Conservation (phyloP, 2,329 filamentous ascomycete genomes). For the Hypoxylon sp. region DNA sequence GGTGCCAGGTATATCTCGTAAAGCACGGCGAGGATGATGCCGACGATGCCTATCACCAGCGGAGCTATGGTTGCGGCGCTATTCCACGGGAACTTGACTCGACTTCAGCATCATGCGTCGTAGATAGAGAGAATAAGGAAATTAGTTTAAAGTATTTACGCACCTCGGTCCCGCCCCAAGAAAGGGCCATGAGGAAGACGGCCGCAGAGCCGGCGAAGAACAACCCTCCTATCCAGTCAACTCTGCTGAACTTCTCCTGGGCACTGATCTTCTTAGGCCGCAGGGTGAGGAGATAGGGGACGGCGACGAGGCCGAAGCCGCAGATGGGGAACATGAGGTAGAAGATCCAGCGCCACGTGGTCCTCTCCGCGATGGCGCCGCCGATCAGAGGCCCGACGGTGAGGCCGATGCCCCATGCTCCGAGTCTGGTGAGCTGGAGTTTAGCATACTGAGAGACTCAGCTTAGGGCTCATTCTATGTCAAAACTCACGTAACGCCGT, state of each 20-base stretch:
- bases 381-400: slow-evolving; percentile 52
- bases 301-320: slow-evolving; percentile 49
- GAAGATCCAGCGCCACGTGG: slow-evolving; percentile 58
- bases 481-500: slow-evolving; percentile 47
- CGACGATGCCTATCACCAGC: slow-evolving; percentile 52
- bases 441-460: neutral
- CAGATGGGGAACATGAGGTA: slow-evolving; percentile 57
- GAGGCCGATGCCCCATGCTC: slow-evolving; percentile 52
- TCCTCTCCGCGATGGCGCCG: slow-evolving; percentile 47
- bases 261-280: slow-evolving; percentile 46
- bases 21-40: slow-evolving; percentile 48
- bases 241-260: slow-evolving; percentile 46
- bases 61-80: slow-evolving; percentile 52
- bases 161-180: slow-evolving; percentile 52
- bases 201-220: slow-evolving; percentile 54
- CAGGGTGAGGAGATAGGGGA: slow-evolving; percentile 54
- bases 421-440: slow-evolving; percentile 33
- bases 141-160: slow-evolving; percentile 4
- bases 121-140: neutral
- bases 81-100: slow-evolving; percentile 52
- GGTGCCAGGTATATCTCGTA: slow-evolving; percentile 49
- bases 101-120: neutral
- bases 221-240: slow-evolving; percentile 57
- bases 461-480: neutral
- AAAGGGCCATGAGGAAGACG: slow-evolving; percentile 56